phyloP scores from a whole-genome alignment of 78 protist species.

The Protostelium mycophagum region DNA sequence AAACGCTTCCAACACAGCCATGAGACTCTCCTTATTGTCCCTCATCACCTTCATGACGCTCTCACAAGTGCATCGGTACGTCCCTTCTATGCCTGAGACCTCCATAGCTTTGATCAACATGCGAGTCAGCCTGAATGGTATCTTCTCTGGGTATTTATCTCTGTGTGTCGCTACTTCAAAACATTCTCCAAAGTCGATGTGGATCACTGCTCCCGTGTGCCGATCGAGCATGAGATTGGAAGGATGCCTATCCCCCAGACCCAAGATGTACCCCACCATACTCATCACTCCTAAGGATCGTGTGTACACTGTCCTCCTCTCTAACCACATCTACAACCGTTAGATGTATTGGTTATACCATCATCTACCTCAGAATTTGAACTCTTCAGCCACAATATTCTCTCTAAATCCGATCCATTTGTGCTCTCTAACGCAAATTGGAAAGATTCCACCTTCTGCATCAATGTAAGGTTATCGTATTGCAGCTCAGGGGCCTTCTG shows the following conservation, averaged over 20 bases:
- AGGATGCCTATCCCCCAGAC: slow-evolving; percentile 93
- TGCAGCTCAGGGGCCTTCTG: slow-evolving; percentile 82
- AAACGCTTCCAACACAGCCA: slow-evolving; percentile 99
- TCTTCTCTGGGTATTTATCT: slow-evolving; percentile 95
- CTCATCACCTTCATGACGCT: slow-evolving; percentile 92
- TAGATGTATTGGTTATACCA: neutral
- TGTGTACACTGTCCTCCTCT: slow-evolving; percentile 82
- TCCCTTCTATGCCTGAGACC: slow-evolving; percentile 97
- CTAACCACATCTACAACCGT: slow-evolving; percentile 69
- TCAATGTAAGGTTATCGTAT: slow-evolving; percentile 84
- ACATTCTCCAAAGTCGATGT: slow-evolving; percentile 99
- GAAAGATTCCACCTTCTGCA: slow-evolving; percentile 95
- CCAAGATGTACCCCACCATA: slow-evolving; percentile 90
- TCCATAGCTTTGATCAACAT: slow-evolving; percentile 99
- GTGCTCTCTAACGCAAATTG: slow-evolving; percentile 83
- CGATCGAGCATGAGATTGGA: slow-evolving; percentile 82
- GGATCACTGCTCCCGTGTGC: slow-evolving; percentile 86
- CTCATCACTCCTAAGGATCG: slow-evolving; percentile 93
- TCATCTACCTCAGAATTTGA: slow-evolving; percentile 65
- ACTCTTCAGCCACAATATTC: slow-evolving; percentile 89
- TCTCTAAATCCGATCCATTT: slow-evolving; percentile 90
- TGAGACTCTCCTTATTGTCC: slow-evolving; percentile 84
- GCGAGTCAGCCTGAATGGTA: slow-evolving; percentile 99
- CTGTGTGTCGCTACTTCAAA: slow-evolving; percentile 91
- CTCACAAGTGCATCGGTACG: slow-evolving; percentile 94